Conservation (phyloP, 2,329 filamentous ascomycete species). For the Macrophomina tecta region DNA sequence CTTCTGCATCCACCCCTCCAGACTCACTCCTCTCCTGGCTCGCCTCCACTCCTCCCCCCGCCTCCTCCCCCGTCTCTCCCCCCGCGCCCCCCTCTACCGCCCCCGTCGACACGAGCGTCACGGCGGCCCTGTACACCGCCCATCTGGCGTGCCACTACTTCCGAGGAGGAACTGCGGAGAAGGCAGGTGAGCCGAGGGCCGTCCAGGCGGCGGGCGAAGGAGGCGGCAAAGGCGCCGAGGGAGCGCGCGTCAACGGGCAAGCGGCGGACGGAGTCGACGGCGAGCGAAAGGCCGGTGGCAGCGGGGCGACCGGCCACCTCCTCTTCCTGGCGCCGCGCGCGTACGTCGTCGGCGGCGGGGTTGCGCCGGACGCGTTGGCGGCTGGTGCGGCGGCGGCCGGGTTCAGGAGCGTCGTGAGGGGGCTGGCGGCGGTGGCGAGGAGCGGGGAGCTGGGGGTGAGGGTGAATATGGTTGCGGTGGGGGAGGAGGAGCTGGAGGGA, state of each 20-base stretch:
- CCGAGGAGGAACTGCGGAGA: not conserved
- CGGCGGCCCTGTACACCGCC: constrained; percentile 36
- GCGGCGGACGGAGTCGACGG: too few species aligned
- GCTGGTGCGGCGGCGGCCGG: constrained; percentile 33
- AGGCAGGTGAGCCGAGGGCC: too few species aligned
- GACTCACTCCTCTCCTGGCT: constrained; percentile 30
- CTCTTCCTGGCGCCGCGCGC: constrained; percentile 6
- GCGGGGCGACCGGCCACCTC: constrained; percentile 28
- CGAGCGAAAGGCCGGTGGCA: not conserved
- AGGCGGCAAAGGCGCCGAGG: too few species aligned
- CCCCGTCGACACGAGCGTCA: constrained; percentile 37
- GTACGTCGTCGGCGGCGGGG: constrained; percentile 26
- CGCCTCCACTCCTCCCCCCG: not conserved
- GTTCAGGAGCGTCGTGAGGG: constrained; percentile 31
- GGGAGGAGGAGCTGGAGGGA: constrained; percentile 14
- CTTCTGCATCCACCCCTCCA: not conserved
- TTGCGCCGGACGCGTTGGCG: constrained; percentile 13
- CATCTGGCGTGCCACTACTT: constrained; percentile 44
- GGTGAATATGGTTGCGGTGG: constrained; percentile 27
- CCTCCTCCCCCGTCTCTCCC: constrained; percentile 36
- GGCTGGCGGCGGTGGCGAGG: constrained; percentile 1
- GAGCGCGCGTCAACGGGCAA: too few species aligned
- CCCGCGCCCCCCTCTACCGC: constrained; percentile 36
- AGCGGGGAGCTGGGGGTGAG: not conserved
- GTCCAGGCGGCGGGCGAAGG: too few species aligned